phyloP scores from a whole-genome alignment of 1,284 basidiomycete species.

The Apiotrichum siamense region DNA sequence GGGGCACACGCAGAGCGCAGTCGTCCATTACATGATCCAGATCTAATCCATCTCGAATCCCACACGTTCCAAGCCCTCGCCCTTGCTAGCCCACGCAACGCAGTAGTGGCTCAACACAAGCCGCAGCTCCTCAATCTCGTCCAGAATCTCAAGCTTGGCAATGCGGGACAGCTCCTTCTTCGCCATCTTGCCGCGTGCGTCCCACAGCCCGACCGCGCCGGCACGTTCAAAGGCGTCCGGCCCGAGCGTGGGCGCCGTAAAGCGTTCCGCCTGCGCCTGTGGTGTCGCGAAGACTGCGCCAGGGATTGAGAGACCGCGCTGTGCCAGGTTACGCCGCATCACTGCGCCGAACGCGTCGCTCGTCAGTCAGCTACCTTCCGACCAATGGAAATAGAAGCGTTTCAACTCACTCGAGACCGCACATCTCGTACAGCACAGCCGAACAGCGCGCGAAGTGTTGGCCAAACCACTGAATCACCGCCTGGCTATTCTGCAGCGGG shows the following conservation, averaged over 20 bases:
- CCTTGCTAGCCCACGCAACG: constrained; percentile 63
- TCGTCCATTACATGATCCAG: too few relatives aligned
- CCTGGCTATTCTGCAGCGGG: constrained; percentile 55
- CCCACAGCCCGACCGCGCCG: constrained; percentile 59
- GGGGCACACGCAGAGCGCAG: too few relatives aligned
- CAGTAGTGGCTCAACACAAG: constrained; percentile 81
- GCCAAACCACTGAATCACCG: constrained; percentile 69
- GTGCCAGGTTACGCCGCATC: constrained; percentile 79
- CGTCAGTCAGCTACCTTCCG: constrained; percentile 10
- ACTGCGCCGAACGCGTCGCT: constrained; percentile 75
- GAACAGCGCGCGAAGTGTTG: constrained; percentile 50
- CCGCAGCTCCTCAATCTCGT: constrained; percentile 86
- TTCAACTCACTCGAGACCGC: constrained; percentile 56
- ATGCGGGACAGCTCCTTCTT: constrained; percentile 61
- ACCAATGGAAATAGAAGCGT: not conserved
- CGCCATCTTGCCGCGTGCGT: constrained; percentile 59
- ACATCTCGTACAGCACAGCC: constrained; percentile 80
- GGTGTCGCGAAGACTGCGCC: constrained; percentile 62
- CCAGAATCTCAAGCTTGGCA: constrained; percentile 69
- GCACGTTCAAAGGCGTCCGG: constrained; percentile 53
- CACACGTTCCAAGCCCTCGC: constrained; percentile 8
- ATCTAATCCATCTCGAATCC: too few relatives aligned
- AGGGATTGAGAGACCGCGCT: constrained; percentile 66
- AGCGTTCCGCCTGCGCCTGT: constrained; percentile 59
- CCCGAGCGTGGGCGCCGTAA: constrained; percentile 43